Conservation (phyloP, 345 rosid species). For the Euclidium syriacum region DNA sequence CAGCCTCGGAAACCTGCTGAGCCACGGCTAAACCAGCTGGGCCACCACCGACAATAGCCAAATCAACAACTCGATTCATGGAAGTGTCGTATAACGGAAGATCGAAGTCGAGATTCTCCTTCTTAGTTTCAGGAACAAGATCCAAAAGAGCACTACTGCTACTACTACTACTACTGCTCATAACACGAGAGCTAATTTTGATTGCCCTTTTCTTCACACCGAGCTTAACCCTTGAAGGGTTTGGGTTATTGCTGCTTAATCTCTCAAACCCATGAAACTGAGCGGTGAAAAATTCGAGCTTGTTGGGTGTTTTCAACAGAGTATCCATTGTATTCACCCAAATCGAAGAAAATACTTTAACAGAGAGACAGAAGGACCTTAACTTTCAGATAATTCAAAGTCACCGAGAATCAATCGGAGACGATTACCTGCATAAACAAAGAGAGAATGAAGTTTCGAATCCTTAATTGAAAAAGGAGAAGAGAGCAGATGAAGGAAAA, state of each 20-base stretch:
- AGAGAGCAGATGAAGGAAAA: neutral
- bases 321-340: slow-evolving; percentile 56
- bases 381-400: neutral
- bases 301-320: slow-evolving; percentile 63
- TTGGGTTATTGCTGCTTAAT: slow-evolving; percentile 27
- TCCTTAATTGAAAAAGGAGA: neutral
- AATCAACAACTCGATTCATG: slow-evolving; percentile 56
- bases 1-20: slow-evolving; percentile 88
- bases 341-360: neutral
- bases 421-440: neutral
- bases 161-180: slow-evolving; percentile 27
- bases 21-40: slow-evolving; percentile 99
- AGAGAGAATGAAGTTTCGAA: neutral
- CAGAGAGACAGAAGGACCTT: neutral
- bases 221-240: slow-evolving; percentile 43
- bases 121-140: slow-evolving; percentile 86
- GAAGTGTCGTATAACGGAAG: slow-evolving; percentile 75
- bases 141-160: slow-evolving; percentile 65
- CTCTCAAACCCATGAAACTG: slow-evolving; percentile 59
- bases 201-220: slow-evolving; percentile 35
- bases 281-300: slow-evolving; percentile 51
- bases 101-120: slow-evolving; percentile 80
- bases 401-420: neutral
- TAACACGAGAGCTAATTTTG: slow-evolving; percentile 18
- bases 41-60: slow-evolving; percentile 97